Evolutionary conservation across 2,329 filamentous ascomycete species (phyloP), one percentile per base, ranked within the genome.

Genomic region (Lizonia empirigonia): DNA sequence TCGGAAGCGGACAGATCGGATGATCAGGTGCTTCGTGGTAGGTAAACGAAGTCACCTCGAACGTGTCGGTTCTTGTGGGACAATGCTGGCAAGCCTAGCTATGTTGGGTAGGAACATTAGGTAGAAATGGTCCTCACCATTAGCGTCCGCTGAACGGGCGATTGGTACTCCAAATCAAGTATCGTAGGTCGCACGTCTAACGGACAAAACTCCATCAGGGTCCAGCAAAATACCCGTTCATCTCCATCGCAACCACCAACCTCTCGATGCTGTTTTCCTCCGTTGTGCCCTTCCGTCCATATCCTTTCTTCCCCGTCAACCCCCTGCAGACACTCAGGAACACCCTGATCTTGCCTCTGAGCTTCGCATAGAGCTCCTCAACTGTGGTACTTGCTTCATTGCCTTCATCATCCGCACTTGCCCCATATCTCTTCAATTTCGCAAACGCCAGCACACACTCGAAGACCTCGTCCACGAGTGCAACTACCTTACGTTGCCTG

Each of bases 381-480:
- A 80, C 44, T 19, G 62, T 63, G 4, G 41, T 32, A 7, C 3
- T 15, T 4, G 12, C 30, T 5, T 16, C 37, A 9, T 15, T 15
- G 4, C 19, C 20, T 12, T 38, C 47, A 4, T 16, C 4, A 0
- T 50, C 53, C 0, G 27, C 34, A 16, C 15, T 15, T 4, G 12
- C 26, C 3, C 13, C 33, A 1, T 42, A 37, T 15, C 49, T 74
- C 57, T 56, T 61, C 55, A 56, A 65, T 60, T 59, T 75, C 58
- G 34, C 76, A 65, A 94, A 94, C 10, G 80, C 76, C 9, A 96
- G 76, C n/a, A 96, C 82, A 0, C 84, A 73, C 1, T 79, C 77
- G 57, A 95, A 93, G 1, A 93, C 88, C 15, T 89, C 87, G 54
- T 95, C 88, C 0, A 96, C 75, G 0, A 95, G 75, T 30, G 82